phyloP scores from a whole-genome alignment of 768 basidiomycete genomes.

The Imleria badia region DNA sequence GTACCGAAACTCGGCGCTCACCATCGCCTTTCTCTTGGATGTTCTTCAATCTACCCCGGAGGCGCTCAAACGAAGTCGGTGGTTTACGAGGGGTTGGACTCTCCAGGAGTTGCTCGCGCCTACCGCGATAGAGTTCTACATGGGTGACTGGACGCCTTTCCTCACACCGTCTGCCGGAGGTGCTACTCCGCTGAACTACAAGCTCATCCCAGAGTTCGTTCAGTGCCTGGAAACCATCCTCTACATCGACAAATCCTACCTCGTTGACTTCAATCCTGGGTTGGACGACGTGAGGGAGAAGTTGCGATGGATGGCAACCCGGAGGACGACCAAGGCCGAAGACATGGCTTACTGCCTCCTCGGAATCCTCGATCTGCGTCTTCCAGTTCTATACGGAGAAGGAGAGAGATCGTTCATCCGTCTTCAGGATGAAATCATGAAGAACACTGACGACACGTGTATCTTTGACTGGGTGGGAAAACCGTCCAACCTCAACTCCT shows the following conservation, averaged over 20 bases:
- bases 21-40: conserved; percentile 30
- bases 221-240: conserved; percentile 15
- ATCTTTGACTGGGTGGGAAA: conserved; percentile 31
- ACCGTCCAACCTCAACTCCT: conserved; percentile 28
- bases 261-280: conserved; percentile 26
- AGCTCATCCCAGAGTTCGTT: conserved; percentile 21
- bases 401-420: conserved; percentile 23
- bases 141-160: conserved; percentile 26
- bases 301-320: conserved; percentile 28
- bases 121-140: conserved; percentile 23
- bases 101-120: conserved; percentile 32
- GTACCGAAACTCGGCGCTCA: conserved; percentile 31
- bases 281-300: conserved; percentile 25
- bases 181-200: conserved; percentile 18
- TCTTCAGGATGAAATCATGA: conserved; percentile 31
- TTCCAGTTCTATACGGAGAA: conserved; percentile 31
- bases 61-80: conserved; percentile 20
- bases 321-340: conserved; percentile 29
- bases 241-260: conserved; percentile 18
- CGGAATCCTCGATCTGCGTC: conserved; percentile 26
- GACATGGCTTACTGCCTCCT: conserved; percentile 33
- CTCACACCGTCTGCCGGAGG: background rate
- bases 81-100: conserved; percentile 31
- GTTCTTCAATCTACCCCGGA: conserved; percentile 12
- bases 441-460: conserved; percentile 22